A percentile compares a stretch with the other conserved stretches of the same genome.
phyloP scores from a whole-genome alignment of 2,329 filamentous ascomycete species.

The Epichloe uncinata region DNA sequence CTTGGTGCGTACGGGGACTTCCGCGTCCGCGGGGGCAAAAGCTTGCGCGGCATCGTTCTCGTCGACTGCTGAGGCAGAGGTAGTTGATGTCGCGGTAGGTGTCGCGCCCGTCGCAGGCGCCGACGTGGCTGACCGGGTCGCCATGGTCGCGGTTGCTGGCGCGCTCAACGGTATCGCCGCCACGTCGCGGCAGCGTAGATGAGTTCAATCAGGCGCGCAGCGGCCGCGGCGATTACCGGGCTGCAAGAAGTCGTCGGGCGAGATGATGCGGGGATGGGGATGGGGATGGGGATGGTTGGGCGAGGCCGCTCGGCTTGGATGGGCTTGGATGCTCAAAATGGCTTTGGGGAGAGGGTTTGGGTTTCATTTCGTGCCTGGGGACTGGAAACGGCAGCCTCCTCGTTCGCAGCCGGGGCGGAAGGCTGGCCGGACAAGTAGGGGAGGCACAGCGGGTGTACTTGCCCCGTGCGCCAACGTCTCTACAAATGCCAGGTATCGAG shows the following conservation, averaged over 20 bases:
- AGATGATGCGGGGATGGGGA: slow-evolving; percentile 5
- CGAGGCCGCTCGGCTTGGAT: slow-evolving; percentile 6
- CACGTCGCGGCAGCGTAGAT: slow-evolving; percentile 17
- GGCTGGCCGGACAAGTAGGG: slow-evolving; percentile 6
- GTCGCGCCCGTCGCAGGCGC: slow-evolving; percentile 19
- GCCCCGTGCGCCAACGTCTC: not conserved
- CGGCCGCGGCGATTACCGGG: slow-evolving; percentile 6
- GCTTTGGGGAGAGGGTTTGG: slow-evolving; percentile 10
- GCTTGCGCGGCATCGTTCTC: slow-evolving; percentile 14
- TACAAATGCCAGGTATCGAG: not conserved
- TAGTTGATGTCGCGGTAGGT: slow-evolving; percentile 16
- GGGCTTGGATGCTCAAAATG: slow-evolving; percentile 4
- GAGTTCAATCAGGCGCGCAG: slow-evolving; percentile 4
- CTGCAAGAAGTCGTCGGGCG: slow-evolving; percentile 7
- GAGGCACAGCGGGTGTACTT: slow-evolving; percentile 4
- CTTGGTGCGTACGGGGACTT: slow-evolving; percentile 37
- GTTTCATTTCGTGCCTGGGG: slow-evolving; percentile 12
- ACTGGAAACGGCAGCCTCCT: slow-evolving; percentile 11
- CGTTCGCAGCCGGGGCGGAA: slow-evolving; percentile 4
- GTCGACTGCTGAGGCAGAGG: slow-evolving; percentile 15
- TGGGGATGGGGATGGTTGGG: not conserved
- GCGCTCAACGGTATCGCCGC: slow-evolving; percentile 24
- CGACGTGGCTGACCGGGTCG: slow-evolving; percentile 28
- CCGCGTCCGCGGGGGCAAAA: slow-evolving; percentile 8
- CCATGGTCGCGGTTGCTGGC: slow-evolving; percentile 26